These are phyloP conservation scores for Colletotrichum siamense DNA, from an alignment of 2,329 filamentous ascomycete genomes.

Conservation along the genomic window DNA sequence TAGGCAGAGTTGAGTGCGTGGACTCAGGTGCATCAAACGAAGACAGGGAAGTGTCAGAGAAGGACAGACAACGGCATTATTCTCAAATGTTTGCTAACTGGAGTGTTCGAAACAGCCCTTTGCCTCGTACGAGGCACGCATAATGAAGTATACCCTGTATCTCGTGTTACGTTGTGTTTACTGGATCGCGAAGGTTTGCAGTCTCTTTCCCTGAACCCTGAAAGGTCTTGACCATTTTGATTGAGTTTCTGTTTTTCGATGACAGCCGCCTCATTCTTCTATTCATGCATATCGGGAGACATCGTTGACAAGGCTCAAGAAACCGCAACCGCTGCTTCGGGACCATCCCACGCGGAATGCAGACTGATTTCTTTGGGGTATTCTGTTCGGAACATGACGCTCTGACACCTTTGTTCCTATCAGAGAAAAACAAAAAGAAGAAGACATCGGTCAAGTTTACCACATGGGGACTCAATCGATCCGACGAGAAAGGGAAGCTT, in stretches of 20 bases:
- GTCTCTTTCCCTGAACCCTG: not conserved
- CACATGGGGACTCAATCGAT: not conserved
- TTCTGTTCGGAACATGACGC: not conserved
- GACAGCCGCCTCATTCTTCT: not conserved
- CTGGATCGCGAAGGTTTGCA: not conserved
- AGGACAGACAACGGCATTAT: not conserved
- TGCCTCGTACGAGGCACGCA: not conserved
- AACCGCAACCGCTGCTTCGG: not conserved
- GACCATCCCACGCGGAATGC: not conserved
- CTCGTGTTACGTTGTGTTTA: not conserved
- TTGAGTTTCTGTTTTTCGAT: not conserved
- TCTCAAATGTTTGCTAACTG: not conserved
- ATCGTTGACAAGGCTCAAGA: not conserved
- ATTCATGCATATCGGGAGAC: not conserved
- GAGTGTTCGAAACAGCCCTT: not conserved
- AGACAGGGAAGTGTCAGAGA: not conserved
- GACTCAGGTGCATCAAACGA: not conserved
- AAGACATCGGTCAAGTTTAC: not conserved
- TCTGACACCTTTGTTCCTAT: not conserved
- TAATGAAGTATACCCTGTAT: not conserved
- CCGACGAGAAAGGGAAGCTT: not conserved
- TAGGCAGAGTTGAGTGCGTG: not conserved
- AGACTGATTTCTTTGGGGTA: not conserved
- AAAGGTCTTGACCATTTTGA: not conserved
- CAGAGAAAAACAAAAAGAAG: not conserved